Evolutionary conservation across 1,284 basidiomycete species (phyloP).

Genomic region (Ganoderma multipileum): DNA sequence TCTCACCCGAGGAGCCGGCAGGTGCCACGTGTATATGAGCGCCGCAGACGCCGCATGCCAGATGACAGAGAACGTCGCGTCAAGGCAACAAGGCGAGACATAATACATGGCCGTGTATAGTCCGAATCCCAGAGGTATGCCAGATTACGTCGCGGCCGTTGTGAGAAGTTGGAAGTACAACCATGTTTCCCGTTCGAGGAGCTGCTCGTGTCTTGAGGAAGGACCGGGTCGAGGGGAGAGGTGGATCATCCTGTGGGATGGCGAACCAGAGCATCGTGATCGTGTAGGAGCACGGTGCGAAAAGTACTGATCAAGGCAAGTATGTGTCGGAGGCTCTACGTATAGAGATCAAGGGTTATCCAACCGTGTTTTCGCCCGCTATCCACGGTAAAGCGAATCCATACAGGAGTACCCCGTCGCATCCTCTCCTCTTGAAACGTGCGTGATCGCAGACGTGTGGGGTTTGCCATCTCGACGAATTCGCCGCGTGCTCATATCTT

Average conservation of each 20-base stretch:
- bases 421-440: too few relatives aligned
- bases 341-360: neutral
- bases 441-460: too few relatives aligned
- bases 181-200: neutral
- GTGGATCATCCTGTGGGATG: neutral
- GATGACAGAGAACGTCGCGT: slow-evolving; percentile 34
- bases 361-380: neutral
- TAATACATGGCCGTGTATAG: slow-evolving; percentile 40
- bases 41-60: neutral
- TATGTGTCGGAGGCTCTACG: neutral
- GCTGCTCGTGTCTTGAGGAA: slow-evolving; percentile 4
- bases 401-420: too few relatives aligned
- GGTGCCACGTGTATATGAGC: neutral
- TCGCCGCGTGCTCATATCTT: too few relatives aligned
- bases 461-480: too few relatives aligned
- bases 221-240: slow-evolving; percentile 23
- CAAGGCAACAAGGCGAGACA: slow-evolving; percentile 37
- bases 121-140: slow-evolving; percentile 38
- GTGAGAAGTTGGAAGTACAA: neutral
- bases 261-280: neutral
- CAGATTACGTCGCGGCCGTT: slow-evolving; percentile 4
- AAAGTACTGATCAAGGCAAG: neutral
- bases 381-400: too few relatives aligned
- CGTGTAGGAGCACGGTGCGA: neutral
- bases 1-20: neutral